Conservation (phyloP, 192 early-diverging fungal genomes). For the Rhizophagus sp. region DNA sequence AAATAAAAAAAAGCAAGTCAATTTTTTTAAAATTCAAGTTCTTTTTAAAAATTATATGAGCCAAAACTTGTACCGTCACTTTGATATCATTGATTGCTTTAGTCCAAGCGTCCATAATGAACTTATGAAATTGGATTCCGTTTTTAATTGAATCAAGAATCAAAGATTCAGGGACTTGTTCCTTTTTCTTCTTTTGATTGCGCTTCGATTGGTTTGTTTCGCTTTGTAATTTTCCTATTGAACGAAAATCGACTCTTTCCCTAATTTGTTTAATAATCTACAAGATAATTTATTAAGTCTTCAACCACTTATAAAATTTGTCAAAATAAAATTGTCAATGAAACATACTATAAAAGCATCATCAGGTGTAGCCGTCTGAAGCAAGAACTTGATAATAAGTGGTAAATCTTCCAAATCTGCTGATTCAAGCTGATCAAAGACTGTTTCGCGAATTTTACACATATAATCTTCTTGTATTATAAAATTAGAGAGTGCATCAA, state of each 20-base stretch:
- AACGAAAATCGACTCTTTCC: conserved; percentile 62
- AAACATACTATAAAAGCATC: conserved; percentile 42
- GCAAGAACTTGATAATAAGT: conserved; percentile 69
- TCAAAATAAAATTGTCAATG: neutral
- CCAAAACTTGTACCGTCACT: conserved; percentile 41
- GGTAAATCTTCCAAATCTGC: conserved; percentile 73
- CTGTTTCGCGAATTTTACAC: conserved; percentile 54
- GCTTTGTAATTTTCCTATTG: conserved; percentile 52
- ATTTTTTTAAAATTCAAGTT: neutral
- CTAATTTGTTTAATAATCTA: conserved; percentile 53
- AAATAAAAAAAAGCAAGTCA: neutral
- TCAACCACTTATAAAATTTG: neutral
- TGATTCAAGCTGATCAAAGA: conserved; percentile 62
- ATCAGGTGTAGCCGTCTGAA: conserved; percentile 61
- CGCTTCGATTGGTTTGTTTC: conserved; percentile 20
- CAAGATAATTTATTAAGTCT: neutral
- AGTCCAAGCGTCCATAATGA: conserved; percentile 70
- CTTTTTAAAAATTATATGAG: neutral
- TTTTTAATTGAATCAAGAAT: conserved; percentile 66
- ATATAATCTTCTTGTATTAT: conserved; percentile 51
- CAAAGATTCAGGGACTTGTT: conserved; percentile 46
- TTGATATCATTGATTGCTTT: conserved; percentile 55
- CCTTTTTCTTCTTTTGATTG: conserved; percentile 25
- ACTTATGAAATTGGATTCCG: conserved; percentile 66
- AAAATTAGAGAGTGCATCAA: conserved; percentile 73